A percentile compares a stretch with the other conserved stretches of the same genome.
Conservation (phyloP, 2,329 filamentous ascomycete genomes). For the Colletotrichum sp. region DNA sequence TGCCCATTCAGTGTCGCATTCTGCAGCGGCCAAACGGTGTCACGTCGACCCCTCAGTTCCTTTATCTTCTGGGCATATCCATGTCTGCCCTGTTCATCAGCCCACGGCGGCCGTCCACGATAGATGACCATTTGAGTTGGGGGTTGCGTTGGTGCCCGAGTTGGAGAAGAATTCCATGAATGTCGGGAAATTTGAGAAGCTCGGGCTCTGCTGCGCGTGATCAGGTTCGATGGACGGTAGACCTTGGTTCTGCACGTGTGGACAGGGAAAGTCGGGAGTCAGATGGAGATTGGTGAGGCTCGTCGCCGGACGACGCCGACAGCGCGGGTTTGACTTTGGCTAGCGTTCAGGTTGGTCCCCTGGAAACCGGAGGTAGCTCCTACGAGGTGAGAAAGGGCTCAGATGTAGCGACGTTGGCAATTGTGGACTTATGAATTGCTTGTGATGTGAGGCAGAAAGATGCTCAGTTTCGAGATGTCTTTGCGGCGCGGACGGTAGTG, state of each 20-base stretch:
- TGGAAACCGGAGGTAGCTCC: not conserved
- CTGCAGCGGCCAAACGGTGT: not conserved
- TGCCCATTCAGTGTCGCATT: not conserved
- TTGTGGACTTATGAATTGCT: not conserved
- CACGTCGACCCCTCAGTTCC: not conserved
- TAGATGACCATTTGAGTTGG: not conserved
- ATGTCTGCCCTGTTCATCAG: not conserved
- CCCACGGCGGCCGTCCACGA: conserved; percentile 1
- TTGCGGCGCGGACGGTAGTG: not conserved
- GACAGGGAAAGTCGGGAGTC: not conserved
- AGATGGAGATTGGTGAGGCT: not conserved
- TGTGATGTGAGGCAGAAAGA: not conserved
- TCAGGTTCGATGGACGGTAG: not conserved
- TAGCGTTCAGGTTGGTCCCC: not conserved
- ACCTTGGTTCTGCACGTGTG: conserved; percentile 1
- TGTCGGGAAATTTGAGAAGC: conserved; percentile 1
- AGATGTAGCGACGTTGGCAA: not conserved
- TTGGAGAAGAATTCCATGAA: not conserved
- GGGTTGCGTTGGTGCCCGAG: conserved; percentile 14
- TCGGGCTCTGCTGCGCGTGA: not conserved
- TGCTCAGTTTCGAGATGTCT: not conserved
- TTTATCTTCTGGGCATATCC: not conserved
- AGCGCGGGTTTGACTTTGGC: not conserved
- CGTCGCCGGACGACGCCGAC: not conserved
- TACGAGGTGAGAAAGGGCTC: not conserved